Base-by-base conservation (phyloP, 2,329 filamentous ascomycete species). In the Sporothrix pallida region DNA sequence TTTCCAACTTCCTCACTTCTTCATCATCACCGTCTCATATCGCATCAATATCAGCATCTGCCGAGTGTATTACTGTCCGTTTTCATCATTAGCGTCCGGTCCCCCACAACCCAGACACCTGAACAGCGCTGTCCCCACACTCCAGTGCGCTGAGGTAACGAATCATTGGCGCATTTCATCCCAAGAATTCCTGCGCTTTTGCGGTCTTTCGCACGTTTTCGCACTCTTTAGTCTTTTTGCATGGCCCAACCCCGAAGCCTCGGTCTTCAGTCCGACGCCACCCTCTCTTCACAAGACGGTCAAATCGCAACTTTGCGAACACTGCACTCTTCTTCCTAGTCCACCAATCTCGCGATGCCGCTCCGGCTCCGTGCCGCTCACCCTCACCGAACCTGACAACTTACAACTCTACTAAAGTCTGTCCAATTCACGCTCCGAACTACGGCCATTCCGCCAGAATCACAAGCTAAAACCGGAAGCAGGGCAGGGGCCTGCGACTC, bases 251-350 rank as follows among this genome's bases (percentile, higher is more conserved):
- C 31, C 52, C 10, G 23, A 58, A 62, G 69, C 69, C 69, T 60
- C 69, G 69, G 69, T 23, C 54, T n/a, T 44, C 10, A n/a, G 20
- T 23, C 52, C 52, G 68, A 56, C 68, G 68, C 52, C 37, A 48
- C 68, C 20, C 37, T 37, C 31, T 37, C 31, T 37, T 37, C 31
- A 37, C 31, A 37, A 37, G 31, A 37, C 31, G 7, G 31, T 37
- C 31, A 37, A 37, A 3, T 37, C 31, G 31, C 31, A 37, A 6
- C 31, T 37, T 7, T 7, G 31, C 31, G 31, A 37, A 37, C 5
- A 37, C 31, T 7, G 31, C 7, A 37, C 31, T 7, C 31, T 37
- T 37, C 23, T 37, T 37, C 31, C 31, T 37, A 50, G 1, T 23
- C 7, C 62, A 65, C n/a, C 12, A 67, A 23, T 44, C 15, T 48